Percentiles rank a stretch among this genome's conserved stretches.
Conservation (phyloP, 768 basidiomycete genomes). For the Arthromyces matolae region DNA sequence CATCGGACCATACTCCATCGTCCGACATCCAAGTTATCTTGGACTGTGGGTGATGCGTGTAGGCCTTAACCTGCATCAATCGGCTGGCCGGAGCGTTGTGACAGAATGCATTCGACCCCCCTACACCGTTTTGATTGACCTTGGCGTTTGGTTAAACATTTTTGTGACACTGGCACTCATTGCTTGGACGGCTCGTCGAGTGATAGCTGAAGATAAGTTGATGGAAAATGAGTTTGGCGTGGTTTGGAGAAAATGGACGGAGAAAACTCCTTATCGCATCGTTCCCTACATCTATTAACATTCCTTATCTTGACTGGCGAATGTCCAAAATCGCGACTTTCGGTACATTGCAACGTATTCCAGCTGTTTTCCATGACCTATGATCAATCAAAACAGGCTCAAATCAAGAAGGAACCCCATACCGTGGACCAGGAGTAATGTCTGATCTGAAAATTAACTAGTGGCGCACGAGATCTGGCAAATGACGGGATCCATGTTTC, state of each 20-base stretch:
- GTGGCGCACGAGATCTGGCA: too few relatives aligned
- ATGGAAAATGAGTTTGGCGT: slow-evolving; percentile 5
- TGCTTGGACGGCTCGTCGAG: slow-evolving; percentile 5
- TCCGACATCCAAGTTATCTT: slow-evolving; percentile 9
- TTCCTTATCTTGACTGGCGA: too few relatives aligned
- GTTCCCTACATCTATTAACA: slow-evolving; percentile 6
- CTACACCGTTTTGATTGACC: background rate
- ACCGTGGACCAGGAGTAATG: too few relatives aligned
- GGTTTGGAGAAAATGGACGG: slow-evolving; percentile 5
- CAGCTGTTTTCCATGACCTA: too few relatives aligned
- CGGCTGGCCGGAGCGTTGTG: background rate
- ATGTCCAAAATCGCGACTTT: too few relatives aligned
- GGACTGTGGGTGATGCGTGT: slow-evolving; percentile 3
- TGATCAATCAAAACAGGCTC: too few relatives aligned
- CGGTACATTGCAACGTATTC: too few relatives aligned
- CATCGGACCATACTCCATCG: slow-evolving; percentile 4
- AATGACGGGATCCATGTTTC: too few relatives aligned
- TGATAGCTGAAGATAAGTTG: slow-evolving; percentile 7
- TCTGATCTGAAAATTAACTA: too few relatives aligned
- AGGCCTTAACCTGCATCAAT: background rate
- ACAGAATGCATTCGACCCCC: background rate
- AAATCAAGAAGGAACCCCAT: too few relatives aligned
- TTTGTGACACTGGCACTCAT: background rate
- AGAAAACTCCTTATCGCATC: slow-evolving; percentile 7
- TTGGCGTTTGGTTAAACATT: background rate